A percentile compares a stretch with the other conserved stretches of the same genome.
Conservation (phyloP, 306 rosid species). For the Corylus avellana region DNA sequence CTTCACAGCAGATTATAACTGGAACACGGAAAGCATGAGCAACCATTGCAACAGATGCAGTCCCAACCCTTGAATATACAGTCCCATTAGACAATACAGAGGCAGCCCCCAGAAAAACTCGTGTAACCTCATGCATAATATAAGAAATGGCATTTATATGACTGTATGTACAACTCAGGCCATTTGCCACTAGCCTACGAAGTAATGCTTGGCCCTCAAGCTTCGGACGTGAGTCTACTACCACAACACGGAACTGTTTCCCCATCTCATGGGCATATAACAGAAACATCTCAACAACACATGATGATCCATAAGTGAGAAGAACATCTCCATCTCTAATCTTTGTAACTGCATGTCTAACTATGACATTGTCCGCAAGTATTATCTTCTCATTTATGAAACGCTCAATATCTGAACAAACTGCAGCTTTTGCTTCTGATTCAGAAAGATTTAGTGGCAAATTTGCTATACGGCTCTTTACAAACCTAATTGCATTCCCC, state of each 20-base stretch:
- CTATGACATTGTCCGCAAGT: conserved; percentile 84
- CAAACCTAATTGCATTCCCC: conserved; percentile 84
- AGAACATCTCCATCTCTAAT: conserved; percentile 84
- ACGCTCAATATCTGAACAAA: conserved; percentile 67
- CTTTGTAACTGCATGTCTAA: conserved; percentile 66
- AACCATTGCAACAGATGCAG: conserved; percentile 90
- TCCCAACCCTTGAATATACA: conserved; percentile 87
- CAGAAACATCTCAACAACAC: conserved; percentile 75
- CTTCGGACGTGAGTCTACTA: conserved; percentile 89
- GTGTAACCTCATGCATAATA: conserved; percentile 81
- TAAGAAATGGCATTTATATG: conserved; percentile 81
- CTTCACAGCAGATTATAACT: conserved; percentile 88
- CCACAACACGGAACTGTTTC: conserved; percentile 74
- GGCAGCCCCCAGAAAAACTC: conserved; percentile 82
- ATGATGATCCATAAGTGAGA: conserved; percentile 73
- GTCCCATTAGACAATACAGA: conserved; percentile 78
- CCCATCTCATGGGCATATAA: conserved; percentile 73
- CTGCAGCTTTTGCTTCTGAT: conserved; percentile 68
- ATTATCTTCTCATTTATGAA: conserved; percentile 78
- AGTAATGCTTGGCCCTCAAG: conserved; percentile 81
- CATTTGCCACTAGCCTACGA: conserved; percentile 62
- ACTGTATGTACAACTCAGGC: conserved; percentile 79
- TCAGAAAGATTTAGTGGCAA: conserved; percentile 58
- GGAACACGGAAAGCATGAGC: conserved; percentile 83
- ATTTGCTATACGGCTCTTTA: conserved; percentile 63